Evolutionary conservation across 257 asterid genomes (phyloP), one percentile per base, ranked within the genome.

Genomic region (Solanum sitiens): DNA sequence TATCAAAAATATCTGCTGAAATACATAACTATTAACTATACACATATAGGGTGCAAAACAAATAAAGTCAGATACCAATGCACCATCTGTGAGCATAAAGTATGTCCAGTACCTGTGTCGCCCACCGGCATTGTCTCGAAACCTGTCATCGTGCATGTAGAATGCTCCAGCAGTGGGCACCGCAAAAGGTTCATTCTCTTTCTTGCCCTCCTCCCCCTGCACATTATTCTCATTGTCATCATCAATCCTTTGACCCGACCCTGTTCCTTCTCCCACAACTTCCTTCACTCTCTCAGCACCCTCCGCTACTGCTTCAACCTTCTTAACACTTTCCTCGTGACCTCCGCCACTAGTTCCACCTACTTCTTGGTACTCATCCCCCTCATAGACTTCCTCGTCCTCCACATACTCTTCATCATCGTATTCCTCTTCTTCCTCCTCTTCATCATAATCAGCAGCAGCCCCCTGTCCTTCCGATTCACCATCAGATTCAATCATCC

Each of bases 81-180:
- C 70, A 50, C 44, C 35, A 82, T 82, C 70, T 32, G 30, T 30
- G 44, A 50, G 67, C 85, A 16, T 45, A 45, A 30, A 47, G 27
- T 44, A 45, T 45, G 85, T 30, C 65, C 85, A 82, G 42, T 82
- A 97, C 99, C 99, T 95, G 89, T 95, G 76, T 74, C 98, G 90
- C 70, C 98, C 98, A 71, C 94, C 95, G 2, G 94, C 93, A 92
- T 90, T 93, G 92, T 95, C 98, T 87, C 95, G 93, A 89, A 98
- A 98, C 87, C 99, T 92, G 87, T 98, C 99, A 92, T 98, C 99
- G 30, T 98, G 99, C 99, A 98, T 98, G 88, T 97, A 97, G 89
- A 97, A 97, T 9, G 99, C 98, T 87, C 99, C 99, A 0, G 98
- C 99, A 11, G 98, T 97, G 3, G 99, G 99, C 91, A 98, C 99